Evolutionary conservation across 2,329 filamentous ascomycete genomes (phyloP), one percentile per base, ranked within the genome.

Genomic region (Proliferodiscus dingleyae): DNA sequence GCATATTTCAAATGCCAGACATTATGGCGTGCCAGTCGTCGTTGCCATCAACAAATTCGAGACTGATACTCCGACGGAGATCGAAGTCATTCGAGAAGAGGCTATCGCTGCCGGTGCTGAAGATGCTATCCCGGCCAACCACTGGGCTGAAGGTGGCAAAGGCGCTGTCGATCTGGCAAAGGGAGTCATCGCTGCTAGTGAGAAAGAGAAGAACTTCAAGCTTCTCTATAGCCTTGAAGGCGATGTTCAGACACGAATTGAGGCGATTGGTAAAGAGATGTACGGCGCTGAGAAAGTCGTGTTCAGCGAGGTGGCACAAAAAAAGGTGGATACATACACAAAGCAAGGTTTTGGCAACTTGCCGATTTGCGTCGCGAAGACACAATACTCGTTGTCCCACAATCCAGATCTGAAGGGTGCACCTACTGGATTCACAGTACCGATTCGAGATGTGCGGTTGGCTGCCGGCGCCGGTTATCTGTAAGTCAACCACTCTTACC

Each of bases 41-140:
- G 91, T 98, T 11, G 93, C 91, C 42, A 93, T 98, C 74, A 98
- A 98, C 77, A 89, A 87, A 67, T 96, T 98, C 66, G 79, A 86
- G 51, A 95, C 89, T 5, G 93, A 98, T 64, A 96, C 90, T 2
- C 85, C 91, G 11, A 90, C 90, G 43, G 93, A 98, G 66, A 85
- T 96, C 50, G 80, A 85, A 29, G 85, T 93, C 51, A 82, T 98
- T 57, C 84, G 87, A 46, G 89, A 97, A 65, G 91, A 96, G 66
- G 85, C 93, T 37, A 80, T 96, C 52, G 82, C 89, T 38, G 93
- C 93, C 4, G 93, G 93, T 47, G 93, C 93, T 13, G 88, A 94
- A 64, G 90, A 96, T 63, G 93, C 93, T 42, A 87, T 98, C 58
- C 77, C 91, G 39, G 85, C 93, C 11, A 95, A 95, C 70, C 93